Percentiles rank a stretch among this genome's conserved stretches.
These are phyloP conservation scores for Babesia bovis DNA, from an alignment of 169 alveolate species.

Conservation along the genomic window DNA sequence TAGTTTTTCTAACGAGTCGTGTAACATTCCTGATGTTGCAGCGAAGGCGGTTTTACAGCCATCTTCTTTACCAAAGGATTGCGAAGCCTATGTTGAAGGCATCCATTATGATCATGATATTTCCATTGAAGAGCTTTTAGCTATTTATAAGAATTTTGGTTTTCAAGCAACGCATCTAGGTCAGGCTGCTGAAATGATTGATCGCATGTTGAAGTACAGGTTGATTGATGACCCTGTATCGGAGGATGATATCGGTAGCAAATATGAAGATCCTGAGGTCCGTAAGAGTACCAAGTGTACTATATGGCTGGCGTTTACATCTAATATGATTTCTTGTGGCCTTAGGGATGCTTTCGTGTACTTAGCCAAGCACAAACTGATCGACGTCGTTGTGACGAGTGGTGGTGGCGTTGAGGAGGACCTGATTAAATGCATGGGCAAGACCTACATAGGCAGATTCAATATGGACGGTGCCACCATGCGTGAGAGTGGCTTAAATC, in stretches of 20 bases:
- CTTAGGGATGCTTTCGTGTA: constrained; percentile 92
- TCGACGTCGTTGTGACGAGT: constrained; percentile 93
- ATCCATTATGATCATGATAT: constrained; percentile 63
- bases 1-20: too few relatives aligned
- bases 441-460: constrained; percentile 88
- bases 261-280: constrained; percentile 71
- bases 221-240: constrained; percentile 52
- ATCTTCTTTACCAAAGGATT: constrained; percentile 61
- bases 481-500: constrained; percentile 93
- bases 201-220: constrained; percentile 70
- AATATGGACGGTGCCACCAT: constrained; percentile 88
- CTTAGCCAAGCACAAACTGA: constrained; percentile 91
- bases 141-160: constrained; percentile 69
- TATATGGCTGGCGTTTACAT: constrained; percentile 95
- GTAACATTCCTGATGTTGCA: constrained; percentile 51
- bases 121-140: constrained; percentile 61
- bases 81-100: constrained; percentile 66
- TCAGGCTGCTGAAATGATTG: constrained; percentile 75
- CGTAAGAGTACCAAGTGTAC: constrained; percentile 88
- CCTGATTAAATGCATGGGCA: constrained; percentile 94
- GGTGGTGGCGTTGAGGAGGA: constrained; percentile 99
- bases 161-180: constrained; percentile 80
- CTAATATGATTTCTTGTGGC: constrained; percentile 96
- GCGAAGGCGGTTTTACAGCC: constrained; percentile 63
- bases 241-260: constrained; percentile 44